Evolutionary conservation across 306 rosid genomes (phyloP), one percentile per base, ranked within the genome.

Genomic region (Rosa chinensis): DNA sequence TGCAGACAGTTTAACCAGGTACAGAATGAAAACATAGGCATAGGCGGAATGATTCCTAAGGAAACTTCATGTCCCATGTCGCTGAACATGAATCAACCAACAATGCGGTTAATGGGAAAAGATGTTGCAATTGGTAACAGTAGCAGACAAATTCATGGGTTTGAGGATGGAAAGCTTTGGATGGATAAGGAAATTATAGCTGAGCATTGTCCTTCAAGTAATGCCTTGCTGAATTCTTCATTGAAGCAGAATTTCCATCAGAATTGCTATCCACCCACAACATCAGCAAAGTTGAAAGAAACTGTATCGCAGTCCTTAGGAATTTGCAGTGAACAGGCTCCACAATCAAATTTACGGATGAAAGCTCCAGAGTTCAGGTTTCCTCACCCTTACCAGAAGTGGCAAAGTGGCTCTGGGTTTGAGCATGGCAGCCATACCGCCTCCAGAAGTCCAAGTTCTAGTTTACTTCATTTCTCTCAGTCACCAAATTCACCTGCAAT

Each of bases 31-130:
- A 81, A 76, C 58, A 78, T 69, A 78, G 79, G 79, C 16, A 82
- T 69, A 78, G 79, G 79, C 16, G 80, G 78, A 72, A 66, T 35
- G 76, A 47, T 76, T 85, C 79, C 79, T 21, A 85, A 86, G 76
- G 90, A 92, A 77, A 73, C 79, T 76, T 89, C 89, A 45, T 85
- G 84, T 85, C 83, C 75, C 78, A 50, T 52, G 77, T 77, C 82
- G 16, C 76, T 4, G 16, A 81, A 81, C 84, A 79, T 89, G 77
- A 76, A 81, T 82, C 99, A 88, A 72, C 94, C 92, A 80, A 96
- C 99, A 28, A 89, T 96, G 96, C 91, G 99, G 73, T 86, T 96
- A 88, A 96, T 96, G 99, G 99, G 99, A 39, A 96, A 93, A 85
- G 99, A 96, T 89, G 97, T 96, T 83, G 87, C 98, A 16, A 86